phyloP scores from a whole-genome alignment of 2,329 filamentous ascomycete genomes.

The Curvularia lunata region DNA sequence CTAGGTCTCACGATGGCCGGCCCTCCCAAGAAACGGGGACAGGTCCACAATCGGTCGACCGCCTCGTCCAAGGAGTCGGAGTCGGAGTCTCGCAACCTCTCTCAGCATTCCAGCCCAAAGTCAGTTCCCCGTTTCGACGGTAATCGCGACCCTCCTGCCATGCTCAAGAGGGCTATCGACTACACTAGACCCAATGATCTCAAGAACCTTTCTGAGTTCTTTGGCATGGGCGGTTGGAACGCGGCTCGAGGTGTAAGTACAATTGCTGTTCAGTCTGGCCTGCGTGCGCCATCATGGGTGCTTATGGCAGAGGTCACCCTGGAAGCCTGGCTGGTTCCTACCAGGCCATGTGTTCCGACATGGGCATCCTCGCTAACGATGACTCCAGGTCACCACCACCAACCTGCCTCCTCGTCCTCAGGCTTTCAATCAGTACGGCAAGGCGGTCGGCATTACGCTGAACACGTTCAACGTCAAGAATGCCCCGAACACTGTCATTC shows the following conservation, averaged over 20 bases:
- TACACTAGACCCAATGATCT: conserved; percentile 38
- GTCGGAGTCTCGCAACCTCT: conserved; percentile 32
- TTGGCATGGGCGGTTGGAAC: conserved; percentile 46
- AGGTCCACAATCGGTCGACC: conserved; percentile 36
- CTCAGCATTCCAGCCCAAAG: conserved; percentile 37
- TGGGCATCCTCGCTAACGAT: conserved; percentile 33
- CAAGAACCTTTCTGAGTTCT: conserved; percentile 47
- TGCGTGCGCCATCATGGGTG: conserved; percentile 15
- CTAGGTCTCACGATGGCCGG: conserved; percentile 46
- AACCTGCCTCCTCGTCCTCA: conserved; percentile 46
- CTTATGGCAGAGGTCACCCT: conserved; percentile 16
- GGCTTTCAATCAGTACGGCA: conserved; percentile 50
- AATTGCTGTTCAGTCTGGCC: conserved; percentile 20
- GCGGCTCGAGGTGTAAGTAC: conserved; percentile 48
- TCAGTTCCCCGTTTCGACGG: conserved; percentile 44
- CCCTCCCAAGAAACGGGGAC: conserved; percentile 43
- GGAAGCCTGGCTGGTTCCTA: conserved; percentile 11
- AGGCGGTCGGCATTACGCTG: conserved; percentile 55
- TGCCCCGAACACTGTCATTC: conserved; percentile 68
- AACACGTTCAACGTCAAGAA: conserved; percentile 76
- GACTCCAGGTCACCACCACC: conserved; percentile 30
- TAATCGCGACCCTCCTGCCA: conserved; percentile 39
- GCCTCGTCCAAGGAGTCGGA: conserved; percentile 37
- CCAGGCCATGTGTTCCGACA: conserved; percentile 26
- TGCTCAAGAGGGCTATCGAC: conserved; percentile 18